Evolutionary conservation across 257 asterid genomes (phyloP).

Genomic region (Jacaranda mimosifolia): DNA sequence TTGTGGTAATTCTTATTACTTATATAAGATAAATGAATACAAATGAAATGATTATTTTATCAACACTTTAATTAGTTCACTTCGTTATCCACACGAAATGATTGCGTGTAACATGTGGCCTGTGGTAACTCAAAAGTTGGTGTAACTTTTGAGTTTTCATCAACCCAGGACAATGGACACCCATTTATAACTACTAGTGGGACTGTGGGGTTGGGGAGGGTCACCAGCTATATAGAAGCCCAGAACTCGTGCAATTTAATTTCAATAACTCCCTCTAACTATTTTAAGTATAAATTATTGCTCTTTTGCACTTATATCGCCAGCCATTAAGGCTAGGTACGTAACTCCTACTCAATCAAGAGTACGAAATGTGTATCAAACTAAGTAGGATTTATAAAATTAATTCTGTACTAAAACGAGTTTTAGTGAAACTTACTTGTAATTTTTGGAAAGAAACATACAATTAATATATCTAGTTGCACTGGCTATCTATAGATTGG

Average conservation of each 20-base stretch:
- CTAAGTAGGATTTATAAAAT: neutral
- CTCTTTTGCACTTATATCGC: constrained; percentile 5
- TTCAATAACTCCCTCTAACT: constrained; percentile 15
- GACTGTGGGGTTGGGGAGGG: too few species aligned
- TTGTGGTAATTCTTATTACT: neutral
- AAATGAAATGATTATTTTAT: too few species aligned
- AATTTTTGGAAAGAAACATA: neutral
- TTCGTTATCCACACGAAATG: too few species aligned
- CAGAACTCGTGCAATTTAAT: neutral
- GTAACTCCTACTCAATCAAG: neutral
- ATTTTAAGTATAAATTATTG: constrained; percentile 4
- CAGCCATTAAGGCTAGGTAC: neutral
- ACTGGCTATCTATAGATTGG: neutral
- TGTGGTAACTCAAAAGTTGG: too few species aligned
- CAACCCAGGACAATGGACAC: too few species aligned
- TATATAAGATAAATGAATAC: neutral
- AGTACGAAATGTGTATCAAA: neutral
- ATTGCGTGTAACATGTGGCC: too few species aligned
- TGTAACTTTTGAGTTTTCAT: too few species aligned
- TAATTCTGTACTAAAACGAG: neutral
- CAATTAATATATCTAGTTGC: neutral
- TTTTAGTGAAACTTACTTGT: neutral
- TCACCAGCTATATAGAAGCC: too few species aligned
- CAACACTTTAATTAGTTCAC: neutral
- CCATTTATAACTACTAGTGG: too few species aligned